Percentiles rank a stretch among this genome's conserved stretches.
These are phyloP conservation scores for Pythium myriotylum DNA, from an alignment of 352 stramenopile genomes.

Conservation along the genomic window DNA sequence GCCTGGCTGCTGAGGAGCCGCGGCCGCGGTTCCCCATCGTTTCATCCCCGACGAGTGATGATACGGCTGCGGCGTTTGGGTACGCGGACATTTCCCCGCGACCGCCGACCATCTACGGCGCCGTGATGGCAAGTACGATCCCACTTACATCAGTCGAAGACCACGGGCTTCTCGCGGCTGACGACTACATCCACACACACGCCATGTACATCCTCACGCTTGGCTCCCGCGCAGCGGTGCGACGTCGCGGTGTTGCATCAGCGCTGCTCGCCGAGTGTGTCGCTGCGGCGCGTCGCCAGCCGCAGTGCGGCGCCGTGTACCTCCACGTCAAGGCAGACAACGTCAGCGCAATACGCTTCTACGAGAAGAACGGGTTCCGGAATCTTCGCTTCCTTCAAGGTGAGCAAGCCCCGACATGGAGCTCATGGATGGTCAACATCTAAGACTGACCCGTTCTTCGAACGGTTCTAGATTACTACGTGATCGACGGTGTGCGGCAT, in stretches of 20 bases:
- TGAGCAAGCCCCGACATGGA: constrained; percentile 24
- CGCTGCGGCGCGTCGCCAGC: constrained; percentile 72
- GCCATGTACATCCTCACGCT: constrained; percentile 98
- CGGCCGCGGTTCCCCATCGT: constrained; percentile 8
- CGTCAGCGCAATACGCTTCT: constrained; percentile 92
- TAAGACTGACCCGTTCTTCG: too few relatives aligned
- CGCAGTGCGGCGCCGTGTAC: constrained; percentile 91
- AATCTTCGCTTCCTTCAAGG: constrained; percentile 92
- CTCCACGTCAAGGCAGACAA: constrained; percentile 98
- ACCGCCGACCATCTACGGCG: constrained; percentile 78
- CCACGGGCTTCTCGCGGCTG: constrained; percentile 52
- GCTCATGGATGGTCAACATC: too few relatives aligned
- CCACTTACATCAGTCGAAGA: constrained; percentile 73
- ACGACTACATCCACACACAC: constrained; percentile 65
- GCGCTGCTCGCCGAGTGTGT: constrained; percentile 91
- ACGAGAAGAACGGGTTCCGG: constrained; percentile 96
- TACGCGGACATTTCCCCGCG: constrained; percentile 25
- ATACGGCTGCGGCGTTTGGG: constrained; percentile 13
- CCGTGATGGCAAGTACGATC: constrained; percentile 89
- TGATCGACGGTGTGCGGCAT: constrained; percentile 82
- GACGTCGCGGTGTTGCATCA: constrained; percentile 90
- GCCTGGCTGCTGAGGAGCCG: constrained; percentile 75
- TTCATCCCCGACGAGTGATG: constrained; percentile 13
- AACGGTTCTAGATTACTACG: constrained; percentile 74
- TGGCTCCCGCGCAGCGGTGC: constrained; percentile 81